Conservation (phyloP, 2,329 filamentous ascomycete genomes). For the Alternaria atra region DNA sequence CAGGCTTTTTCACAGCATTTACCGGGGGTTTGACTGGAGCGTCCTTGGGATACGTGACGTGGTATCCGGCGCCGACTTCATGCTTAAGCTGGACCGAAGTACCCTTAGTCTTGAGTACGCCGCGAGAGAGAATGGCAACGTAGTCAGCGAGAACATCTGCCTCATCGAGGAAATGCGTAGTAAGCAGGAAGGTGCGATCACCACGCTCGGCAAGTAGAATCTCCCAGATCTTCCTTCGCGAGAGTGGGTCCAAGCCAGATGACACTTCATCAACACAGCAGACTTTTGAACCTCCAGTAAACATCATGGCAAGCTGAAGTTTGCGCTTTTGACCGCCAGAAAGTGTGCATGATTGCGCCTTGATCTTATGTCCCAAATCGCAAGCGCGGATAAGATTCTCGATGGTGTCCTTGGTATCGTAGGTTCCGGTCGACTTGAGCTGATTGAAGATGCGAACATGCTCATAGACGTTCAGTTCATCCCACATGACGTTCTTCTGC, state of each 20-base stretch:
- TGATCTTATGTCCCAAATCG: conserved; percentile 78
- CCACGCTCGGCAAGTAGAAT: conserved; percentile 88
- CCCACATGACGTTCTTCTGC: conserved; percentile 95
- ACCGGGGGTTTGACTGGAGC: conserved; percentile 61
- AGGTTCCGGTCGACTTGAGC: conserved; percentile 69
- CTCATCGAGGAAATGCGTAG: conserved; percentile 93
- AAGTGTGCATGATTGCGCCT: conserved; percentile 76
- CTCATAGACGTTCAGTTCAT: conserved; percentile 84
- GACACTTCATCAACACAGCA: conserved; percentile 94
- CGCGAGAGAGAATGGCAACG: conserved; percentile 87
- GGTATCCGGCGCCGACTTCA: conserved; percentile 81
- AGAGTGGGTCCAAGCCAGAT: conserved; percentile 86
- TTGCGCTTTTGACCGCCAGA: conserved; percentile 94
- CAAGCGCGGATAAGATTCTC: conserved; percentile 71
- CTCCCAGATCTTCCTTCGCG: conserved; percentile 90
- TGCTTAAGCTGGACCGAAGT: conserved; percentile 89
- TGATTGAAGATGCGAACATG: conserved; percentile 85
- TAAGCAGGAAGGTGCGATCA: conserved; percentile 81
- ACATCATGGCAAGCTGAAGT: conserved; percentile 92
- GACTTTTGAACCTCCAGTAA: conserved; percentile 85
- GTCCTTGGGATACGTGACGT: conserved; percentile 62
- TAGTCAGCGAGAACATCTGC: conserved; percentile 89
- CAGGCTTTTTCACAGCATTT: conserved; percentile 54
- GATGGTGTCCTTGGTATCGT: conserved; percentile 68
- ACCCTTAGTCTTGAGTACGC: conserved; percentile 80